Base-by-base conservation (phyloP, 805 yeast genomes). In the Zygoascus flipseniorum region DNA sequence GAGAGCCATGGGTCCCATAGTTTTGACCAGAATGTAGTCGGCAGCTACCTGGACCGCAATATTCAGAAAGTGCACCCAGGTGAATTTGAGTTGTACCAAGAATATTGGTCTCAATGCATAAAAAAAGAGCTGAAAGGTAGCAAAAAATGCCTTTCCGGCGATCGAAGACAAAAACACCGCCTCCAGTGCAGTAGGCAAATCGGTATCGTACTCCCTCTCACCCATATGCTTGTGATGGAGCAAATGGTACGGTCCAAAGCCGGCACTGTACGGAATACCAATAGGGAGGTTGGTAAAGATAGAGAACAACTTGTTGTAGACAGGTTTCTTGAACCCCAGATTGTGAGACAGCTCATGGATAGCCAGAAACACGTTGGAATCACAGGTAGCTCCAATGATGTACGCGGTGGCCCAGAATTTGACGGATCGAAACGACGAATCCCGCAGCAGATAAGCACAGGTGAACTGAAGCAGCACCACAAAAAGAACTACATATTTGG, bases 41-140 rank as follows among this genome's bases (percentile, higher is more conserved):
- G 78, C 81, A 0, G 68, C 47, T 1, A 84, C 54, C 64, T 89
- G 96, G 0, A 71, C 58, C 2, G 79, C 64, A 16, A 84, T 74
- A 65, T 89, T 89, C 43, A 86, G 57, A 52, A 85, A 70, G 67
- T 89, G 97, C 48, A 89, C 75, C 64, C 76, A 74, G 0, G 96
- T 86, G 71, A 89, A 80, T 53, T 80, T 80, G 62, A 89, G 76
- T 60, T 79, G 81, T 37, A 93, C 85, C 53, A 89, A 76, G 65
- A 85, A 86, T 85, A 89, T 85, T 37, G 97, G 97, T 60, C 97
- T 76, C 57, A 89, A 68, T 0, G 97, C 97, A 64, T 89, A 89
- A 68, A 89, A 89, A 52, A 89, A 78, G 54, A 89, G 82, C 71
- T 89, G 97, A 71, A 82, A 89, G 2, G 90, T 85, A 13, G 95